Conservation (phyloP, 192 early-diverging fungal genomes). For the Ambispora gerdemannii region DNA sequence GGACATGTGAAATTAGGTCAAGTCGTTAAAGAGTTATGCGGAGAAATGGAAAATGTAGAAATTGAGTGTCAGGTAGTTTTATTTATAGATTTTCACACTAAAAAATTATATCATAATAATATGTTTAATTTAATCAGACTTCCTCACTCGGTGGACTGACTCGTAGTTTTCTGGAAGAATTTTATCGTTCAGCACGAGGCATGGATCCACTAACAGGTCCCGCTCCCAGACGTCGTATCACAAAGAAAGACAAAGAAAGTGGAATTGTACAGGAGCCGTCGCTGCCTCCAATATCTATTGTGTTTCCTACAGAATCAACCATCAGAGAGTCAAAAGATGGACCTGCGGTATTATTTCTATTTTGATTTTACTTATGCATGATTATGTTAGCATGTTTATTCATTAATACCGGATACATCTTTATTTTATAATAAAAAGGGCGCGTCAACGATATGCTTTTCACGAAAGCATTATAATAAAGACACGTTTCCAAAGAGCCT, state of each 20-base stretch:
- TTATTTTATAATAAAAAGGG: no score
- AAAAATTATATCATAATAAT: not conserved
- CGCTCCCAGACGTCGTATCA: not conserved
- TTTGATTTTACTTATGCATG: not conserved
- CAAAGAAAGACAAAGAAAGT: slow-evolving; percentile 10
- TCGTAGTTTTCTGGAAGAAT: slow-evolving; percentile 33
- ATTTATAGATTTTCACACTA: not conserved
- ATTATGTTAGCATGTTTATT: not conserved
- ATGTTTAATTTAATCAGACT: slow-evolving; percentile 28
- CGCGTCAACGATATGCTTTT: not conserved
- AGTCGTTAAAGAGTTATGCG: slow-evolving; percentile 34
- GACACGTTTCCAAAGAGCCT: not conserved
- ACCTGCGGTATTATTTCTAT: slow-evolving; percentile 2
- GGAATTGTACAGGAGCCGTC: no score
- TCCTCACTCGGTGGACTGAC: slow-evolving; percentile 40
- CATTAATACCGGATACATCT: no score
- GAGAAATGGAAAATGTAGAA: slow-evolving; percentile 6
- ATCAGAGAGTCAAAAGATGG: slow-evolving; percentile 32
- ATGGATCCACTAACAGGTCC: slow-evolving; percentile 24
- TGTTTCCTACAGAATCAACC: slow-evolving; percentile 38
- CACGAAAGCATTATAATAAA: not conserved
- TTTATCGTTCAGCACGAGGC: slow-evolving; percentile 41
- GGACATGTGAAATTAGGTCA: slow-evolving; percentile 44
- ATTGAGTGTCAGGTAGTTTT: slow-evolving; percentile 44
- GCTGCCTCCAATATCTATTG: slow-evolving; percentile 35